Evolutionary conservation across 2,329 filamentous ascomycete genomes (phyloP).

Genomic region (Ceratocystis alfenasii): DNA sequence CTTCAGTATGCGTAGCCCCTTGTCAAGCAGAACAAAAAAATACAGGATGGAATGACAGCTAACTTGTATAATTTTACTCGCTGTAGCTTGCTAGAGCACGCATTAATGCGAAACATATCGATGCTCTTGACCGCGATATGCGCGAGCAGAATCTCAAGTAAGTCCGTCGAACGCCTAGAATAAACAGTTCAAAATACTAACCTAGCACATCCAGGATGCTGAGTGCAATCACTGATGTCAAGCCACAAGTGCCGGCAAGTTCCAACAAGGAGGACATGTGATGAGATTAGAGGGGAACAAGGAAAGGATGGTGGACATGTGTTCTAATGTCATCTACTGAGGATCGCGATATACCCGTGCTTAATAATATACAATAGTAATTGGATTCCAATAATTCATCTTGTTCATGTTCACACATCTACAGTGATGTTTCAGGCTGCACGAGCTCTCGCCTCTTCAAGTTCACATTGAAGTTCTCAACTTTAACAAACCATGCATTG

Average conservation of each 20-base stretch:
- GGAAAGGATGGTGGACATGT: not conserved
- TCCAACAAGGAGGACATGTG: constrained; percentile 12
- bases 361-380: constrained; percentile 11
- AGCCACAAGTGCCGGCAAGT: constrained; percentile 18
- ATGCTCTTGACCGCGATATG: constrained; percentile 45
- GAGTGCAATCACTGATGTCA: constrained; percentile 19
- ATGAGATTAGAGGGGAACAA: not conserved
- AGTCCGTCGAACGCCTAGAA: not conserved
- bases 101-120: constrained; percentile 38
- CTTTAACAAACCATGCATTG: constrained; percentile 54
- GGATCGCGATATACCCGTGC: constrained; percentile 13
- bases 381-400: not conserved
- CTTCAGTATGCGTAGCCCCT: constrained; percentile 46
- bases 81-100: constrained; percentile 26
- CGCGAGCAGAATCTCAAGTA: constrained; percentile 42
- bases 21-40: not conserved
- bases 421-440: not conserved
- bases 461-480: constrained; percentile 41
- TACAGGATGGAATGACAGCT: not conserved
- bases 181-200: not conserved
- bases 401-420: not conserved
- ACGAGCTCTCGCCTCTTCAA: constrained; percentile 32
- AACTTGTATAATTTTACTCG: not conserved
- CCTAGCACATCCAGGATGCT: constrained; percentile 12
- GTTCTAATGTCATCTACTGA: constrained; percentile 8